Evolutionary conservation across 805 yeast genomes (phyloP), one percentile per base, ranked within the genome.

Genomic region (Clavispora phyllophila): DNA sequence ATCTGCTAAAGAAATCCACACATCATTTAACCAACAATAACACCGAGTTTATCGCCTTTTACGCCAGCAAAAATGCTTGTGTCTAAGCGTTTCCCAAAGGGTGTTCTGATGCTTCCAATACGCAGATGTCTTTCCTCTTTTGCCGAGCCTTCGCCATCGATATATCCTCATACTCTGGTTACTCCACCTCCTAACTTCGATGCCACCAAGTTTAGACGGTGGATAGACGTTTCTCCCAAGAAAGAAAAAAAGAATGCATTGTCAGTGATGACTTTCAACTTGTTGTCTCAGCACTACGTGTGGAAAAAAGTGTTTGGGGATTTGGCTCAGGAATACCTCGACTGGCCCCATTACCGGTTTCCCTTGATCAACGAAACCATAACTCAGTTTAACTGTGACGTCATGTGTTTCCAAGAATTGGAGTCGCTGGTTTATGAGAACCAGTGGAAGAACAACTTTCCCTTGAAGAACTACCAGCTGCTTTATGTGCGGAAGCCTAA

Each of bases 361-460:
- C 64, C 64, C 0, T 44, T 58, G 9, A 49, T 60, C 27, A 57
- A 57, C 39, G 43, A 52, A 34, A 58, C 58, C 4, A 49, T 60
- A 5, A 46, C 54, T 5, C 61, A 77, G 40, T 49, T 80, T 28
- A 66, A 72, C 42, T 62, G 78, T 17, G 85, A 79, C 51, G 72
- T 81, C 8, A 75, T 81, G 81, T 81, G 85, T 53, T 63, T 76
- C 44, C 81, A 76, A 48, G 81, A 76, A 58, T 58, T 76, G 66
- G 79, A 77, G 17, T 53, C 60, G 18, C 56, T 56, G 15, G 67
- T 70, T n/a, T 76, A 70, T 46, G 37, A 61, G 9, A 47, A 54
- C 6, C 62, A 60, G 31, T 75, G 80, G 81, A 49, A 55, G 20
- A 55, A 61, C 5, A 44, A 54, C 43, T 57, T 65, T 44, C 49